These are phyloP conservation scores for Suillus subalutaceus DNA, from an alignment of 768 basidiomycete genomes.

Conservation along the genomic window DNA sequence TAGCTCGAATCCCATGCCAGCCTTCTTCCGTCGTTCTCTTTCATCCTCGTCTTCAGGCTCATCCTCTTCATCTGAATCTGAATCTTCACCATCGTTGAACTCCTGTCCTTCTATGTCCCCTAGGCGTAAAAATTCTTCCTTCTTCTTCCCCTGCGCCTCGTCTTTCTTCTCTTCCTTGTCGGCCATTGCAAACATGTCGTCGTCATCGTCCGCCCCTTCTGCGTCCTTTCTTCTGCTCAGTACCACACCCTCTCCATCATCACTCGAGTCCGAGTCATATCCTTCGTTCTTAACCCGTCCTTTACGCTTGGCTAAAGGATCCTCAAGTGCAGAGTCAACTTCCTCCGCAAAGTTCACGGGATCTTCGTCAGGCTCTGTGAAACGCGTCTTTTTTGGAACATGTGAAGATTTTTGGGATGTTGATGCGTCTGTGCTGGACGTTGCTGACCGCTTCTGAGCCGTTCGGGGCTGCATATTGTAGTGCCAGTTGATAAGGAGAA, in stretches of 20 bases:
- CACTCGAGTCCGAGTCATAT: conserved; percentile 93
- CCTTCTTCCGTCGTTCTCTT: conserved; percentile 71
- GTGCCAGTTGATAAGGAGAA: not conserved
- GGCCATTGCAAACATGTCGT: conserved; percentile 75
- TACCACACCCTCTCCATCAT: conserved; percentile 95
- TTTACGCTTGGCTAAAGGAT: conserved; percentile 60
- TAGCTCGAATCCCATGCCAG: conserved; percentile 90
- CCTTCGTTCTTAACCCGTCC: conserved; percentile 83
- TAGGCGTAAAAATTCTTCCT: conserved; percentile 77
- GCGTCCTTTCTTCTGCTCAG: conserved; percentile 65
- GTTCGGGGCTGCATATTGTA: conserved; percentile 40
- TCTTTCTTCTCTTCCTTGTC: conserved; percentile 59
- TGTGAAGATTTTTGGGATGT: conserved; percentile 28
- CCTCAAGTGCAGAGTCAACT: conserved; percentile 75
- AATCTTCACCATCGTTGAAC: conserved; percentile 49
- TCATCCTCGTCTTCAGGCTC: conserved; percentile 74
- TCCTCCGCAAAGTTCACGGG: conserved; percentile 77
- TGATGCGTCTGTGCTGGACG: conserved; percentile 35
- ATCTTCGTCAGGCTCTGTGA: conserved; percentile 76
- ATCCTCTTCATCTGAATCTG: conserved; percentile 44
- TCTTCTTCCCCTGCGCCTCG: conserved; percentile 52
- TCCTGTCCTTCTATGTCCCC: conserved; percentile 98
- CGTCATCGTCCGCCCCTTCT: conserved; percentile 63
- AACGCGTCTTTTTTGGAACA: conserved; percentile 71
- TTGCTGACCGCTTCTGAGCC: conserved; percentile 47